Evolutionary conservation across 2,329 filamentous ascomycete genomes (phyloP).

Genomic region (Claviceps pusilla): DNA sequence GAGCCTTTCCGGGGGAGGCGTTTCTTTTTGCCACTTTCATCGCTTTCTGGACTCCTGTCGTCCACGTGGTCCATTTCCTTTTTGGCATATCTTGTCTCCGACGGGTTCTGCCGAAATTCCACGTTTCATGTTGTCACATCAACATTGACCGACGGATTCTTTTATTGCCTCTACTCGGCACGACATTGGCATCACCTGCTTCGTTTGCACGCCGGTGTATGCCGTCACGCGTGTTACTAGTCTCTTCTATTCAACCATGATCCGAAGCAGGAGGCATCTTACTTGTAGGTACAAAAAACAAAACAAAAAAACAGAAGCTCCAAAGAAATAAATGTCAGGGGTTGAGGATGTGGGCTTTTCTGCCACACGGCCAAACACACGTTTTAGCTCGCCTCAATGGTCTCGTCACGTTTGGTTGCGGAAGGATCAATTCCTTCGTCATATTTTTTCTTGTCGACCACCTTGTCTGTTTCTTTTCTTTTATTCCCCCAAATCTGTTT

Average conservation of each 20-base stretch:
- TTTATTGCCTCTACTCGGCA: not conserved
- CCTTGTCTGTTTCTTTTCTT: too few relatives aligned
- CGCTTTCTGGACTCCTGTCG: not conserved
- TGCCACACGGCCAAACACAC: too few relatives aligned
- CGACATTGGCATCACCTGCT: not conserved
- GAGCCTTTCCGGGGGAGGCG: not conserved
- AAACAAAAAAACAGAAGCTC: not conserved
- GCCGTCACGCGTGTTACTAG: not conserved
- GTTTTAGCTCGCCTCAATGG: too few relatives aligned
- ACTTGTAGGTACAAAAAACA: not conserved
- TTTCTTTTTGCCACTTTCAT: not conserved
- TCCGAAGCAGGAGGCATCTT: not conserved
- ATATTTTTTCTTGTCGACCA: too few relatives aligned
- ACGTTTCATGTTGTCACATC: not conserved
- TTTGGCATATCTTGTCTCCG: not conserved
- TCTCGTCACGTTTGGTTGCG: too few relatives aligned
- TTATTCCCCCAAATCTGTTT: not conserved
- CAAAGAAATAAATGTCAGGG: not conserved
- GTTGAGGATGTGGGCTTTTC: not conserved
- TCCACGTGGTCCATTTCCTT: not conserved
- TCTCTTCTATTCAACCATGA: too few relatives aligned
- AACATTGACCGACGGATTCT: not conserved
- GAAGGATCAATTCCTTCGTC: too few relatives aligned
- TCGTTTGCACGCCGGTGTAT: not conserved
- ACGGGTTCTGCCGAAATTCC: not conserved